These are phyloP conservation scores for Inga laurina DNA, from an alignment of 306 rosid species.

Conservation along the genomic window DNA sequence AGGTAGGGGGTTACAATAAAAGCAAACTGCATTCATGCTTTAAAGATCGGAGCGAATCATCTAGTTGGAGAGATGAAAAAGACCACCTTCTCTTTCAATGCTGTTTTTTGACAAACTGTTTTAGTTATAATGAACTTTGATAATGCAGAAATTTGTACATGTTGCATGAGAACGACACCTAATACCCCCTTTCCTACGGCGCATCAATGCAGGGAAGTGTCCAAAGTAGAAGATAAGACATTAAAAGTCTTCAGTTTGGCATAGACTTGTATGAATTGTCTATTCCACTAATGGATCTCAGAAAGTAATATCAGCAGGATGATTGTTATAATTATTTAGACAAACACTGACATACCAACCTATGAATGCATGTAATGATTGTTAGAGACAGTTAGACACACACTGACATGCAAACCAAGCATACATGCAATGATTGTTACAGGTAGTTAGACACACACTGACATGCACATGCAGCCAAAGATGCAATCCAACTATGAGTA, in stretches of 20 bases:
- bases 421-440: constrained; percentile 2
- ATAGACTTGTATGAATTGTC: not conserved
- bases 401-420: not conserved
- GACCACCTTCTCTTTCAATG: not conserved
- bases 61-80: not conserved
- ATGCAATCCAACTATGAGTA: constrained; percentile 4
- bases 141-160: not conserved
- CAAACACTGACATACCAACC: not conserved
- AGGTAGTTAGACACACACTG: not conserved
- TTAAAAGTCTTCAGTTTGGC: not conserved
- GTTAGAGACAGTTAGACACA: not conserved
- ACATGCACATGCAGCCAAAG: not conserved
- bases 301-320: not conserved
- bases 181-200: not conserved
- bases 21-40: not conserved
- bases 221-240: not conserved
- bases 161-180: not conserved
- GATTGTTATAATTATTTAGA: constrained; percentile 6
- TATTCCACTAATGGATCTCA: not conserved
- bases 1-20: no score
- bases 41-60: not conserved
- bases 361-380: not conserved
- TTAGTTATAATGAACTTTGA: constrained; percentile 4
- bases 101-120: not conserved
- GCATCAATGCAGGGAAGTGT: not conserved